These are phyloP conservation scores for Hypholoma sublateritium DNA, from an alignment of 768 basidiomycete species.

Conservation along the genomic window DNA sequence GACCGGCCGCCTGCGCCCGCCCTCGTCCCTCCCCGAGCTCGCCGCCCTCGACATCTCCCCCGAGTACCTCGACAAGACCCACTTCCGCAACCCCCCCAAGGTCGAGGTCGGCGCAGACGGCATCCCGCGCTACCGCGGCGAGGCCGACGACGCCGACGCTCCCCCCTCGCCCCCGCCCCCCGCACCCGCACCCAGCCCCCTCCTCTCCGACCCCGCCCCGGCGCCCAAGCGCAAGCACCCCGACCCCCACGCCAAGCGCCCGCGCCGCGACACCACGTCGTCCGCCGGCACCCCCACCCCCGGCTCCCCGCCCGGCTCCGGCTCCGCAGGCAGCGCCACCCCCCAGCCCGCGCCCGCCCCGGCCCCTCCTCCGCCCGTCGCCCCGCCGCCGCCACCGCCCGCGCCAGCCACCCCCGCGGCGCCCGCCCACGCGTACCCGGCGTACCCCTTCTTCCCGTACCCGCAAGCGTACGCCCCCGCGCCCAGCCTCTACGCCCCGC, in stretches of 20 bases:
- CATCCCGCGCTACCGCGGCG: constrained; percentile 76
- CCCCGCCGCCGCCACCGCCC: too few species aligned
- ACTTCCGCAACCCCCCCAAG: constrained; percentile 89
- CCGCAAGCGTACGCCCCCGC: too few species aligned
- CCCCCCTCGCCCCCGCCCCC: neutral
- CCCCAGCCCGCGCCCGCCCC: too few species aligned
- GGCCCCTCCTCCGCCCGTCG: too few species aligned
- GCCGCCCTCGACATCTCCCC: constrained; percentile 83
- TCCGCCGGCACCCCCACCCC: neutral
- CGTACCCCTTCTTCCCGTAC: too few species aligned
- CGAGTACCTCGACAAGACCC: constrained; percentile 85
- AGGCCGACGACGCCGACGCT: constrained; percentile 69
- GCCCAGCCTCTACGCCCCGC: neutral
- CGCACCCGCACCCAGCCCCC: neutral
- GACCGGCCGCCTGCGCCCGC: constrained; percentile 82
- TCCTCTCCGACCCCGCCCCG: constrained; percentile 35
- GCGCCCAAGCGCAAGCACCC: constrained; percentile 39
- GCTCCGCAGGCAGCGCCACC: too few species aligned
- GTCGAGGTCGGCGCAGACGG: constrained; percentile 87
- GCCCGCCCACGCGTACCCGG: too few species aligned
- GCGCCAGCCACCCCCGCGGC: too few species aligned
- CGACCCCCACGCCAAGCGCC: constrained; percentile 30
- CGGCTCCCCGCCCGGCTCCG: neutral
- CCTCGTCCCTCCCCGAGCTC: constrained; percentile 86
- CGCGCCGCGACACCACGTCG: constrained; percentile 24